A percentile compares a stretch with the other conserved stretches of the same genome.
Conservation (phyloP, 495 filamentous ascomycete species). For the Trichodelitschia bisporula region DNA sequence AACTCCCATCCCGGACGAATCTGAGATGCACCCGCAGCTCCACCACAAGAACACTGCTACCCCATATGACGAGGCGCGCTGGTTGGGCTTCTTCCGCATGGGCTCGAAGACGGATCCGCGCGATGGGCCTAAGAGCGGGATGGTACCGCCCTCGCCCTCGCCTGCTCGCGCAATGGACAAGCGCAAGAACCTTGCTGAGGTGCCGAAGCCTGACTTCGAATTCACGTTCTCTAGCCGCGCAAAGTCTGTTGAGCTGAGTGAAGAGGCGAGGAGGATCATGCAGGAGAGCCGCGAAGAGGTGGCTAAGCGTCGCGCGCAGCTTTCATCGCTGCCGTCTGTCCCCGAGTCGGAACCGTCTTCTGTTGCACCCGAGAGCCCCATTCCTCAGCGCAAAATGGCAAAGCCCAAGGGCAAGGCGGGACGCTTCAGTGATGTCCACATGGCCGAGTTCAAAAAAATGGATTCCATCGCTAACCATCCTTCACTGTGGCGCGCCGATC, state of each 20-base stretch:
- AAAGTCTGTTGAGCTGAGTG: constrained; percentile 33
- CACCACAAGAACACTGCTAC: constrained; percentile 16
- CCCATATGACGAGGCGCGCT: constrained; percentile 15
- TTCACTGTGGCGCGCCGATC: constrained; percentile 46
- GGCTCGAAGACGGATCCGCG: constrained; percentile 14
- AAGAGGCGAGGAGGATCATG: constrained; percentile 56
- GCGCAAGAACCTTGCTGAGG: constrained; percentile 2
- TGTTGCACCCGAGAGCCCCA: constrained; percentile 14
- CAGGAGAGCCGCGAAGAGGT: constrained; percentile 35
- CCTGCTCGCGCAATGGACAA: constrained; percentile 9
- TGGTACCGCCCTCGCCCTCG: constrained; percentile 7
- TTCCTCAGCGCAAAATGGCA: constrained; percentile 41
- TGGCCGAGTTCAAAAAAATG: constrained; percentile 86
- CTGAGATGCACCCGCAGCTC: constrained; percentile 17
- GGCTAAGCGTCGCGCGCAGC: constrained; percentile 6
- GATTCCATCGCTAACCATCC: constrained; percentile 75
- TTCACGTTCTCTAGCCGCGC: constrained; percentile 43
- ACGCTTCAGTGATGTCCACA: constrained; percentile 61
- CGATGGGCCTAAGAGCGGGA: constrained; percentile 7
- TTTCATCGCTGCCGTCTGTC: constrained; percentile 2
- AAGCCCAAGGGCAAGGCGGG: constrained; percentile 49
- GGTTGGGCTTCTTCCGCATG: constrained; percentile 14
- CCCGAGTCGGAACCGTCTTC: constrained; percentile 6
- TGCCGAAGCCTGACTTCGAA: constrained; percentile 38
- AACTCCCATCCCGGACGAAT: constrained; percentile 12